A percentile compares a stretch with the other conserved stretches of the same genome.
Evolutionary conservation across 441 rosid species (phyloP).

Genomic region (Populus trichocarpa): DNA sequence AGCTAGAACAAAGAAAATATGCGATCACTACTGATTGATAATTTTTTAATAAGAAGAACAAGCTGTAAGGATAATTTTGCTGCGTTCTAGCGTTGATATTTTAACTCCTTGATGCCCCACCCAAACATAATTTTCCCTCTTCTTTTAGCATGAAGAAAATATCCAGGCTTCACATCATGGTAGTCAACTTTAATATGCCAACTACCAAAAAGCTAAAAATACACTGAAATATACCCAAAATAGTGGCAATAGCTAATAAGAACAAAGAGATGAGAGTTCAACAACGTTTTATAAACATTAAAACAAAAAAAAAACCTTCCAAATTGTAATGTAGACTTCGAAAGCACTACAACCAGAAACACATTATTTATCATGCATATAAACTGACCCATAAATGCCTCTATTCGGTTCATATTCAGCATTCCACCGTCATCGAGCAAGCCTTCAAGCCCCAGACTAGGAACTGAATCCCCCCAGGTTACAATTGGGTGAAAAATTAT

Average conservation of each 20-base stretch:
- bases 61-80: not conserved
- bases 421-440: not conserved
- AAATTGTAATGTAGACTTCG: not conserved
- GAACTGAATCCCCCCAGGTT: constrained; percentile 29
- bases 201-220: not conserved
- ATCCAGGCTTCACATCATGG: not conserved
- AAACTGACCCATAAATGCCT: not conserved
- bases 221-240: not conserved
- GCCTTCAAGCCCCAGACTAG: not conserved
- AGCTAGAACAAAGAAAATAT: not conserved
- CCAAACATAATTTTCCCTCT: not conserved
- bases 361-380: not conserved
- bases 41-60: too few species aligned
- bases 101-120: not conserved
- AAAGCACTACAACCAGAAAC: not conserved
- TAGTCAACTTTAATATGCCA: not conserved
- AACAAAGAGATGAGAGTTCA: not conserved
- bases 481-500: constrained; percentile 26
- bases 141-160: not conserved
- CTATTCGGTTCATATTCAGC: too few species aligned
- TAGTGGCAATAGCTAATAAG: not conserved
- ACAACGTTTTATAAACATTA: not conserved
- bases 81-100: not conserved
- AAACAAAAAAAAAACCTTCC: not conserved
- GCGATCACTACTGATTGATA: not conserved